Conservation (phyloP, 2,329 filamentous ascomycete genomes). For the Xylariaceae sp. region DNA sequence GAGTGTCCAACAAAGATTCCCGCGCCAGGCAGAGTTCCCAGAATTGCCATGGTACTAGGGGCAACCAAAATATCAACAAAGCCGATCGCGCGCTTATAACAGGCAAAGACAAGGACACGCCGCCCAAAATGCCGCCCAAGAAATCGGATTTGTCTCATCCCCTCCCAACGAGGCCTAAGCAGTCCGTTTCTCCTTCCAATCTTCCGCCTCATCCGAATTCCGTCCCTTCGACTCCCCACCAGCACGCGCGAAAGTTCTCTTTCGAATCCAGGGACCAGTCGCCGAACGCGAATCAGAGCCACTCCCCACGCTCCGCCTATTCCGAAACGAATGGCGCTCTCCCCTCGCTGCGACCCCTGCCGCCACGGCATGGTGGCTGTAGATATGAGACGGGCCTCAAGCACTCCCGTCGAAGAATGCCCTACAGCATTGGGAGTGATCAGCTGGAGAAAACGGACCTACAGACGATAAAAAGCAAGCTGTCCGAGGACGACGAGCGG, state of each 20-base stretch:
- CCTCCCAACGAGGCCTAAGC: constrained; percentile 31
- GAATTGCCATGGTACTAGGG: constrained; percentile 68
- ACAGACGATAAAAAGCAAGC: constrained; percentile 70
- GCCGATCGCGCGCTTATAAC: constrained; percentile 64
- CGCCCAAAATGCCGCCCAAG: constrained; percentile 54
- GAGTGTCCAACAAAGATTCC: constrained; percentile 59
- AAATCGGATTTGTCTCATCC: constrained; percentile 39
- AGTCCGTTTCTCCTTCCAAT: constrained; percentile 44
- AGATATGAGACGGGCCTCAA: constrained; percentile 87
- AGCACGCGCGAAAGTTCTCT: constrained; percentile 81
- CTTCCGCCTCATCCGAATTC: constrained; percentile 76
- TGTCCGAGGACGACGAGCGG: constrained; percentile 73
- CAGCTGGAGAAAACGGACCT: constrained; percentile 71
- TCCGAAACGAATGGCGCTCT: constrained; percentile 82
- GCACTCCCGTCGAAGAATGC: constrained; percentile 82
- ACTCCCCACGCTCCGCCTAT: constrained; percentile 87
- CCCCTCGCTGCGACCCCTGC: constrained; percentile 67
- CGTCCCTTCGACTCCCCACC: constrained; percentile 90
- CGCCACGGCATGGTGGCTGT: constrained; percentile 66
- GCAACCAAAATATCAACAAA: constrained; percentile 58
- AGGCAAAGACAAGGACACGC: constrained; percentile 61
- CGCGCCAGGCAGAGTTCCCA: constrained; percentile 50
- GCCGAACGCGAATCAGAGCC: constrained; percentile 73
- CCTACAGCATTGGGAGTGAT: constrained; percentile 86
- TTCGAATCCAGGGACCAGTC: constrained; percentile 80